A percentile compares a stretch with the other conserved stretches of the same genome.
Conservation (phyloP, 2,329 filamentous ascomycete genomes). For the Leptoxyphium fumago region DNA sequence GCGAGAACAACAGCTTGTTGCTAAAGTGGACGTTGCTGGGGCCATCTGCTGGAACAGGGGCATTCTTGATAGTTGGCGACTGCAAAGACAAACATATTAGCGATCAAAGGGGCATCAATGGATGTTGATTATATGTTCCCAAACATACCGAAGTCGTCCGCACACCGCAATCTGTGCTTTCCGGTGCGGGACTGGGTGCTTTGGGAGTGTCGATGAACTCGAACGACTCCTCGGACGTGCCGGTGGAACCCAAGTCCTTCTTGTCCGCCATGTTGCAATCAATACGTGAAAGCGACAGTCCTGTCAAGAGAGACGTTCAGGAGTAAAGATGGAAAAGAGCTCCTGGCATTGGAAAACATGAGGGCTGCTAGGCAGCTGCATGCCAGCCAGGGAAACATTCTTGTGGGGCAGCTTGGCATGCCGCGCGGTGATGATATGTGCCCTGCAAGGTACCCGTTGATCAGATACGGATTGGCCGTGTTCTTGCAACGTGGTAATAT, state of each 20-base stretch:
- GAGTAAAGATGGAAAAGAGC: background rate
- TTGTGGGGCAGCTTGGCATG: background rate
- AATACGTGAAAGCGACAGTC: too few species aligned
- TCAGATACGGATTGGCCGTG: too few species aligned
- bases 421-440: background rate
- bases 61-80: conserved; percentile 87
- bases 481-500: too few species aligned
- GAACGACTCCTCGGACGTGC: conserved; percentile 38
- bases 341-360: background rate
- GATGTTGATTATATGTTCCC: conserved; percentile 3
- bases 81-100: conserved; percentile 23
- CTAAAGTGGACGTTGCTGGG: conserved; percentile 76
- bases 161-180: conserved; percentile 44
- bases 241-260: background rate
- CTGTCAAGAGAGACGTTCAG: background rate
- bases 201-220: conserved; percentile 53
- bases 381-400: background rate
- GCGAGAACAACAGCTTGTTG: conserved; percentile 58
- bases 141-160: conserved; percentile 43
- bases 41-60: conserved; percentile 78
- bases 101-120: conserved; percentile 8
- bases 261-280: background rate
- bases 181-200: conserved; percentile 36
- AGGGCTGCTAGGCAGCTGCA: background rate
- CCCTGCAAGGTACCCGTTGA: too few species aligned